Percentiles rank a stretch among this genome's conserved stretches.
These are phyloP conservation scores for Hondaea fermentalgiana DNA, from an alignment of 108 stramenopile genomes.

Conservation along the genomic window DNA sequence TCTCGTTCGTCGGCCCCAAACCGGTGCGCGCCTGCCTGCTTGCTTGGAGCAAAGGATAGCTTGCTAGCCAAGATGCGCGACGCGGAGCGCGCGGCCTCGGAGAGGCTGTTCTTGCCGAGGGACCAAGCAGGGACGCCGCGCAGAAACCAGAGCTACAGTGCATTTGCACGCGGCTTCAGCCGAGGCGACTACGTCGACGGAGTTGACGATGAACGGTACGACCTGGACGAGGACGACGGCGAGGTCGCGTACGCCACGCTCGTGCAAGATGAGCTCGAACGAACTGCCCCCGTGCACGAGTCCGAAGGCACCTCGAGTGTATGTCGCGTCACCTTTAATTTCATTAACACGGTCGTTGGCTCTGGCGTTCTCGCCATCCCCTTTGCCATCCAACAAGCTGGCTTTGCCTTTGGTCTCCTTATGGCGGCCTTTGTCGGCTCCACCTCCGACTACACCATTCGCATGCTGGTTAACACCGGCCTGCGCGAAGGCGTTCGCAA, in stretches of 20 bases:
- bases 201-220: background rate
- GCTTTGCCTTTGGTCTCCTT: background rate
- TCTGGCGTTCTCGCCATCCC: constrained; percentile 9
- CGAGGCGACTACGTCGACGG: background rate
- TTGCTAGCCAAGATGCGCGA: too few relatives aligned
- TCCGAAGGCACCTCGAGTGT: background rate
- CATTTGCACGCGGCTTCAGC: background rate
- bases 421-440: background rate
- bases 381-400: background rate
- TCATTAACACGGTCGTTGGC: constrained; percentile 3
- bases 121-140: background rate
- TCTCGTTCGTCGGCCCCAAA: too few relatives aligned
- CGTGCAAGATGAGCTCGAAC: background rate
- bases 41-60: too few relatives aligned
- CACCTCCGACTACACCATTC: background rate
- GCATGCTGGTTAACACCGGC: constrained; percentile 5
- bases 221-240: background rate
- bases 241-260: background rate
- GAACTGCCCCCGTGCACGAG: background rate
- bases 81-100: too few relatives aligned
- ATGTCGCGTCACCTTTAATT: background rate
- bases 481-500: background rate
- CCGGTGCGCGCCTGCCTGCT: too few relatives aligned
- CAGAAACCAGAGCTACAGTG: background rate
- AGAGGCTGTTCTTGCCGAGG: background rate